A percentile compares a stretch with the other conserved stretches of the same genome.
phyloP scores from a whole-genome alignment of 768 basidiomycete genomes.

The Leccinum rimulosum region DNA sequence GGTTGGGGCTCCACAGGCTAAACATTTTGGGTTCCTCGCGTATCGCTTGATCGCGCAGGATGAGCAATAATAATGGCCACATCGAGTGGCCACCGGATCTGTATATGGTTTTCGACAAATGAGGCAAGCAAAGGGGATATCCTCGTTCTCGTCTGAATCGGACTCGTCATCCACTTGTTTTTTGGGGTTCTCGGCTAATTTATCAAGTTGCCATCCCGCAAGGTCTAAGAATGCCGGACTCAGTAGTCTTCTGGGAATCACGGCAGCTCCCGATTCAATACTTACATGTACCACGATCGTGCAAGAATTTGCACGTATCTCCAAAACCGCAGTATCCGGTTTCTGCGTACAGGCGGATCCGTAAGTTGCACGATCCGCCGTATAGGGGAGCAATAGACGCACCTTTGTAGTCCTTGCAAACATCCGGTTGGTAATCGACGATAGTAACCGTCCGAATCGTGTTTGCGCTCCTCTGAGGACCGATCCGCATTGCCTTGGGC shows the following conservation, averaged over 20 bases:
- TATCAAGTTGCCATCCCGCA: slow-evolving; percentile 98
- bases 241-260: slow-evolving; percentile 5
- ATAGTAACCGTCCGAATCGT: slow-evolving; percentile 95
- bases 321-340: slow-evolving; percentile 99
- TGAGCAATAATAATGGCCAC: slow-evolving; percentile 95
- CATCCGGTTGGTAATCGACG: slow-evolving; percentile 97
- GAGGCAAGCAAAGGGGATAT: slow-evolving; percentile 97
- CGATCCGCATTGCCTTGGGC: slow-evolving; percentile 85
- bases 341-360: slow-evolving; percentile 48
- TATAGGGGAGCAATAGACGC: slow-evolving; percentile 28
- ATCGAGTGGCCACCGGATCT: slow-evolving; percentile 93
- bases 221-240: slow-evolving; percentile 55
- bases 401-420: slow-evolving; percentile 99
- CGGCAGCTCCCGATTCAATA: slow-evolving; percentile 17
- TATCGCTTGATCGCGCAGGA: slow-evolving; percentile 95
- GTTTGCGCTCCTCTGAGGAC: slow-evolving; percentile 68
- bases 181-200: slow-evolving; percentile 76
- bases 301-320: slow-evolving; percentile 98
- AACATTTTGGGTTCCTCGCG: slow-evolving; percentile 91
- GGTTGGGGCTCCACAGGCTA: slow-evolving; percentile 90
- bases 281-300: slow-evolving; percentile 93
- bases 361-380: slow-evolving; percentile 19
- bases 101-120: slow-evolving; percentile 94
- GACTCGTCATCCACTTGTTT: slow-evolving; percentile 55
- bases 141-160: slow-evolving; percentile 74